These are phyloP conservation scores for Moringa oleifera DNA, from an alignment of 345 rosid species.

Conservation along the genomic window DNA sequence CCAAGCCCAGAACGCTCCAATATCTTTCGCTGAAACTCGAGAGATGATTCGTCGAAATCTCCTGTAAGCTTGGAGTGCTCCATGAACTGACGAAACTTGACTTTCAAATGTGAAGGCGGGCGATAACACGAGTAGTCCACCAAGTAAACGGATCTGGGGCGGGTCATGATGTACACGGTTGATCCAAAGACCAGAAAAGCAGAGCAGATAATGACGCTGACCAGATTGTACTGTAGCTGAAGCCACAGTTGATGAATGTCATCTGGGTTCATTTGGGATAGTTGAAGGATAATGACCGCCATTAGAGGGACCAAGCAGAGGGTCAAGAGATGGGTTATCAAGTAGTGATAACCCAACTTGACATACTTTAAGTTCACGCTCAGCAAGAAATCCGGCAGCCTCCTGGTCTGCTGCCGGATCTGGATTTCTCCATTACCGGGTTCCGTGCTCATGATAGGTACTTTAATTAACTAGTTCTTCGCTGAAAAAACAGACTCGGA, in stretches of 20 bases:
- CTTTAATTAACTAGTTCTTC: background rate
- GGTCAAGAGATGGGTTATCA: constrained; percentile 58
- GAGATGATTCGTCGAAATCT: constrained; percentile 70
- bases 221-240: constrained; percentile 82
- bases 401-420: constrained; percentile 50
- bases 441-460: constrained; percentile 32
- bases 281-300: constrained; percentile 49
- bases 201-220: constrained; percentile 57
- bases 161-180: constrained; percentile 79
- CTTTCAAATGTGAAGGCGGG: constrained; percentile 60
- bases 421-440: constrained; percentile 41
- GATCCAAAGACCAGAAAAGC: constrained; percentile 54
- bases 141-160: constrained; percentile 73
- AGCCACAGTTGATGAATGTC: constrained; percentile 69
- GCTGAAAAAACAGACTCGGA: background rate
- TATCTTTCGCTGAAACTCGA: constrained; percentile 83
- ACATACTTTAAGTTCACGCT: constrained; percentile 86
- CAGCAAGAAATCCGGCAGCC: constrained; percentile 81
- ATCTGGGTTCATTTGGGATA: constrained; percentile 53
- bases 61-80: constrained; percentile 68
- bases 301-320: constrained; percentile 69
- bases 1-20: constrained; percentile 84
- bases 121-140: constrained; percentile 73
- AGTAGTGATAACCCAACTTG: constrained; percentile 82
- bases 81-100: constrained; percentile 55